A percentile compares a stretch with the other conserved stretches of the same genome.
Evolutionary conservation across 2,329 filamentous ascomycete genomes (phyloP).

Genomic region (Stagonosporopsis rhizophila): DNA sequence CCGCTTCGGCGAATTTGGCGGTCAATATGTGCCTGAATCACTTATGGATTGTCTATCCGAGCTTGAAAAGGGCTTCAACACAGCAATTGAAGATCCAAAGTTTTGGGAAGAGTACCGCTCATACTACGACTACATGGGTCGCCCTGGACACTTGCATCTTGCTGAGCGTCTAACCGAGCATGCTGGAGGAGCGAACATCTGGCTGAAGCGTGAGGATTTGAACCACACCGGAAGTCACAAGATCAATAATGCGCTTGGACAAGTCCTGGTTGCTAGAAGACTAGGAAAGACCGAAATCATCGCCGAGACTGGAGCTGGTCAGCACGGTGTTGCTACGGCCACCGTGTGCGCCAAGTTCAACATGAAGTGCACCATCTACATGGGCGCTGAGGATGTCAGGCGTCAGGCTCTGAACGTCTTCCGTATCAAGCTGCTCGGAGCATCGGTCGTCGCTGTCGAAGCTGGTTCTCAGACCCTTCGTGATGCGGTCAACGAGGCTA

Average conservation of each 20-base stretch:
- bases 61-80: conserved; percentile 88
- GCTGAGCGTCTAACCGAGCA: conserved; percentile 87
- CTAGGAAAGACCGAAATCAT: conserved; percentile 97
- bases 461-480: conserved; percentile 74
- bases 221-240: conserved; percentile 99
- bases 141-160: conserved; percentile 88
- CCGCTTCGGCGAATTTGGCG: conserved; percentile 93
- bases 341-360: conserved; percentile 98
- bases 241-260: conserved; percentile 98
- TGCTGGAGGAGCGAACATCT: conserved; percentile 93
- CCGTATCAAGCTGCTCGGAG: conserved; percentile 95
- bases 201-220: conserved; percentile 95
- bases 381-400: conserved; percentile 97
- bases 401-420: conserved; percentile 98
- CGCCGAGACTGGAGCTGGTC: conserved; percentile 94
- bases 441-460: conserved; percentile 90
- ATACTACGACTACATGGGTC: conserved; percentile 97
- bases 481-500: conserved; percentile 86
- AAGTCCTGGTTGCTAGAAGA: conserved; percentile 83
- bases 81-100: conserved; percentile 81
- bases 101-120: conserved; percentile 98
- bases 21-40: conserved; percentile 96
- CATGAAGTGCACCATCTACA: conserved; percentile 97
- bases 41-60: conserved; percentile 96
- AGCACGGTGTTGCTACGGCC: conserved; percentile 96